These are phyloP conservation scores for Protomyces macrosporus DNA, from an alignment of 1,139 yeast species.

Conservation along the genomic window DNA sequence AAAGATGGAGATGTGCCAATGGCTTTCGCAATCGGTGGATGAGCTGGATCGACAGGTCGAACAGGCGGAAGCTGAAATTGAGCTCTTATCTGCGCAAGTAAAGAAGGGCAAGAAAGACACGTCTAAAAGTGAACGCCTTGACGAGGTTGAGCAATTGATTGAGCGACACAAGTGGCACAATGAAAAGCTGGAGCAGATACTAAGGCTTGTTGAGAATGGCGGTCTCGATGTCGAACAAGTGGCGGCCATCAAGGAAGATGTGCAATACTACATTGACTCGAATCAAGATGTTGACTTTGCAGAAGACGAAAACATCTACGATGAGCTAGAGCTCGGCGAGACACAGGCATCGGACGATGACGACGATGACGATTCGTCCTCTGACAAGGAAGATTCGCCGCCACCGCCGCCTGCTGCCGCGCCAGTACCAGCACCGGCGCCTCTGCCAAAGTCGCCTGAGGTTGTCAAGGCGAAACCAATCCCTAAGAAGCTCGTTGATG, in stretches of 20 bases:
- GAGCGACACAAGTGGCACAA: constrained; percentile 80
- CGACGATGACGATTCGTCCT: constrained; percentile 29
- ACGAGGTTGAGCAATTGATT: constrained; percentile 57
- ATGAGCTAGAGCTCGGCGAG: constrained; percentile 72
- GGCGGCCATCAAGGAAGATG: constrained; percentile 79
- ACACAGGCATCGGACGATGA: constrained; percentile 39
- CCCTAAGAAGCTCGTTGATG: constrained; percentile 5
- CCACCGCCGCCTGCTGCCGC: neutral
- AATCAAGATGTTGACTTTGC: constrained; percentile 95
- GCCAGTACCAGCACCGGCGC: neutral
- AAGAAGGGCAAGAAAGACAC: constrained; percentile 57
- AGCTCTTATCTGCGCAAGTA: constrained; percentile 50
- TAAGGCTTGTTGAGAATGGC: constrained; percentile 76
- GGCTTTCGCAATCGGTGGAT: constrained; percentile 68
- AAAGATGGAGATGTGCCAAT: constrained; percentile 67
- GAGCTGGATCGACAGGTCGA: constrained; percentile 81
- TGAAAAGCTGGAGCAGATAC: constrained; percentile 67
- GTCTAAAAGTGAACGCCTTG: constrained; percentile 52
- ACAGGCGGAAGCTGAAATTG: constrained; percentile 69
- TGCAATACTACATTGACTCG: constrained; percentile 87
- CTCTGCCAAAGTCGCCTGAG: constrained; percentile 13
- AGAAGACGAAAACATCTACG: constrained; percentile 91
- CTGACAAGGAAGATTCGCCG: constrained; percentile 6
- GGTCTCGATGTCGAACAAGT: constrained; percentile 75
- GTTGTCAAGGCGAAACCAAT: constrained; percentile 5